Percentiles rank a stretch among this genome's conserved stretches.
phyloP scores from a whole-genome alignment of 2,329 filamentous ascomycete species.

The Colletotrichum lentis region DNA sequence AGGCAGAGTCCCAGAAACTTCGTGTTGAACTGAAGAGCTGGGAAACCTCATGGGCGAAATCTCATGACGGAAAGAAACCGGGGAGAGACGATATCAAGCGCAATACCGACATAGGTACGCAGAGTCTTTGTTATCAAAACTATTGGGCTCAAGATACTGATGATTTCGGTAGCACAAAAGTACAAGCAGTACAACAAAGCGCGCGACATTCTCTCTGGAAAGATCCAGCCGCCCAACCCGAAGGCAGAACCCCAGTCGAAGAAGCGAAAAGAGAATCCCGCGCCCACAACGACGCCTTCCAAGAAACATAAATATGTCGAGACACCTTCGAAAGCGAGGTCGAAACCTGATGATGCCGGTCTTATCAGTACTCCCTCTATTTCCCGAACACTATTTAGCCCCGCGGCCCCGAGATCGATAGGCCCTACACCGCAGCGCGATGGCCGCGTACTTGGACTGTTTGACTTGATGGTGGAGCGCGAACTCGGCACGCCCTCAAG shows the following conservation, averaged over 20 bases:
- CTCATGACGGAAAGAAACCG: slow-evolving; percentile 73
- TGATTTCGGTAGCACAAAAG: slow-evolving; percentile 63
- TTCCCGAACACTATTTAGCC: slow-evolving; percentile 67
- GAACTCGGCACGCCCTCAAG: slow-evolving; percentile 61
- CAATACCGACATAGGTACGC: slow-evolving; percentile 73
- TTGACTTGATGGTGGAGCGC: slow-evolving; percentile 70
- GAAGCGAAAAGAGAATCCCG: slow-evolving; percentile 54
- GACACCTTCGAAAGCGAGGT: slow-evolving; percentile 56
- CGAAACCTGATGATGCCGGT: slow-evolving; percentile 49
- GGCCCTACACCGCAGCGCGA: slow-evolving; percentile 84
- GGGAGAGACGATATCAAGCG: slow-evolving; percentile 78
- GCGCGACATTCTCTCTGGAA: slow-evolving; percentile 66
- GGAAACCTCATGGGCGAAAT: slow-evolving; percentile 72
- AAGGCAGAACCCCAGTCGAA: slow-evolving; percentile 48
- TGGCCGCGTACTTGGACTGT: slow-evolving; percentile 78
- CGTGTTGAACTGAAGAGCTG: slow-evolving; percentile 76
- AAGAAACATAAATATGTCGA: slow-evolving; percentile 59
- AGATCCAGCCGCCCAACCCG: slow-evolving; percentile 53
- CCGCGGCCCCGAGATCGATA: slow-evolving; percentile 66
- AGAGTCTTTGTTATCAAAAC: background rate
- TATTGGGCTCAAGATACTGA: background rate
- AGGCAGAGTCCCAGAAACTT: slow-evolving; percentile 62
- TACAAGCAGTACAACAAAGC: slow-evolving; percentile 80
- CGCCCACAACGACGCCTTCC: slow-evolving; percentile 56
- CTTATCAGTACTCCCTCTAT: slow-evolving; percentile 64